Evolutionary conservation across 2,329 filamentous ascomycete species (phyloP), one percentile per base, ranked within the genome.

Genomic region (Fusarium stilboides): DNA sequence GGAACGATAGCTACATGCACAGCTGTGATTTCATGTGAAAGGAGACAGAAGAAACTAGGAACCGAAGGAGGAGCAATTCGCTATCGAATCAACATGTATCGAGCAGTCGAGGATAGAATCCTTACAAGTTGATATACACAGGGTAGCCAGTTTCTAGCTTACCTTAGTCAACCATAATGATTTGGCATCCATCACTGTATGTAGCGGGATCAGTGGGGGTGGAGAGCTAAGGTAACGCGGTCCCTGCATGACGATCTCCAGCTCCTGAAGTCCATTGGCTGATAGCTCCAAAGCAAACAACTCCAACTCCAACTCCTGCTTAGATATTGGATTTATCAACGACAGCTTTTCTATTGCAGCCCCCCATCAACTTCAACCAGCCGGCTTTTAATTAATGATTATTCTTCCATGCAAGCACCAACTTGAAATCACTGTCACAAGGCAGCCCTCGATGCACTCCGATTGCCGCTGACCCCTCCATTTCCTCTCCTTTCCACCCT

Each of bases 201-300:
- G 28, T 24, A 22, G 20, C 10, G n/a, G 51, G 40, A 51, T 50
- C 19, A 46, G 59, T 52, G 61, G 52, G 59, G 61, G 60, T 64
- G 52, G 61, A 47, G 59, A 62, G 42, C 57, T 63, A 36, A 40
- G 22, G 36, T 46, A 62, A 62, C 31, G 37, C 13, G 43, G 57
- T 57, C 58, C 59, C 57, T 62, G 59, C 57, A 62, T 62, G 58
- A 61, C 57, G 58, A 62, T 62, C 49, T 47, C n/a, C 44, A 56
- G 47, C 47, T 62, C 24, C 45, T 37, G 39, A 39, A 17, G 50
- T 36, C 28, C 19, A 65, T 59, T 65, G 60, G 62, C 26, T 31
- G 24, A 57, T 24, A 40, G 58, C 57, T 54, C 31, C 17, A 39
- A 37, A 26, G 45, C 22, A 34, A 46, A 46, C 22, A 58, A 64